These are phyloP conservation scores for Mycena olivaceomarginata DNA, from an alignment of 768 basidiomycete species.

Conservation along the genomic window DNA sequence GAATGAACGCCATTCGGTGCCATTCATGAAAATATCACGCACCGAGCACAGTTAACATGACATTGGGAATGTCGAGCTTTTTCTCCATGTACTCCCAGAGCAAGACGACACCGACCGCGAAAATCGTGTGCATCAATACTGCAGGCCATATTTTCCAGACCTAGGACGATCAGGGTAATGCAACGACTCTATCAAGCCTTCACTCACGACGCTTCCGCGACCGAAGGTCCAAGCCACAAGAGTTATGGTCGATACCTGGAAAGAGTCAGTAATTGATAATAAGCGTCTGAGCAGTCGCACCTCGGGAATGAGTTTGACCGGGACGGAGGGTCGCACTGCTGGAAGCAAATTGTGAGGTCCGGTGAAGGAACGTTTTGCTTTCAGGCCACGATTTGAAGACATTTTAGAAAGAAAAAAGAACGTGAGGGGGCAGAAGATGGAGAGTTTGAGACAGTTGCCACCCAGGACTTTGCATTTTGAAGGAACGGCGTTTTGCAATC, in stretches of 20 bases:
- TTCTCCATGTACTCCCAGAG: constrained; percentile 49
- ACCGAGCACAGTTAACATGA: constrained; percentile 80
- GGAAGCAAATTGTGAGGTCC: constrained; percentile 35
- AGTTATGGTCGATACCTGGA: constrained; percentile 29
- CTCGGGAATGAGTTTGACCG: constrained; percentile 39
- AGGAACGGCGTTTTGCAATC: constrained; percentile 4
- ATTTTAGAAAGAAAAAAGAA: constrained; percentile 36
- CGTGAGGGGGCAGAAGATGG: constrained; percentile 17
- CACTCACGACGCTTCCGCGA: constrained; percentile 63
- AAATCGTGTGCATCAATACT: constrained; percentile 75
- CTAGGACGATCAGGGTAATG: constrained; percentile 44
- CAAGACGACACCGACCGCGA: constrained; percentile 63
- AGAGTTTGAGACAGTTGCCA: not conserved
- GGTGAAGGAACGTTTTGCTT: not conserved
- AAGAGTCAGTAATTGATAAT: no score
- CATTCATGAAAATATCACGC: constrained; percentile 33
- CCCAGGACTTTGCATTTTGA: constrained; percentile 9
- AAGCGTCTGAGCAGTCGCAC: not conserved
- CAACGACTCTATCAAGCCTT: not conserved
- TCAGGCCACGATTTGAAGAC: constrained; percentile 15
- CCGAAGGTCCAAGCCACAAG: constrained; percentile 63
- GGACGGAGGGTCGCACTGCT: constrained; percentile 37
- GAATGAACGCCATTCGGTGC: not conserved
- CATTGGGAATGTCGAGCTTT: constrained; percentile 68
- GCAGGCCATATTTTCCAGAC: constrained; percentile 83